These are phyloP conservation scores for Tylopilus rubrobrunneus DNA, from an alignment of 768 basidiomycete species.

Conservation along the genomic window DNA sequence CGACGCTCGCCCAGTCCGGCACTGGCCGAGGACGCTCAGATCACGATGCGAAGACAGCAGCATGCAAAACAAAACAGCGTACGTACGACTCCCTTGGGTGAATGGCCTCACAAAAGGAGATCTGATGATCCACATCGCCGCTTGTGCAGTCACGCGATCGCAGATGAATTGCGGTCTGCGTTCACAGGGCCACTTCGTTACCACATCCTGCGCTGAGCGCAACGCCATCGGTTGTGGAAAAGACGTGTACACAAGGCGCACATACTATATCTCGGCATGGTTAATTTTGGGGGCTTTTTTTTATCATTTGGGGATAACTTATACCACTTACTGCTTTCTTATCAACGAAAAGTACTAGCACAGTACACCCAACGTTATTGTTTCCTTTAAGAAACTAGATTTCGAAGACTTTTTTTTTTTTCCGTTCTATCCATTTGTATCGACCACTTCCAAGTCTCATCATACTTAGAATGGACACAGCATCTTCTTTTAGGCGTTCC, in stretches of 20 bases:
- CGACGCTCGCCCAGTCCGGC: constrained; percentile 33
- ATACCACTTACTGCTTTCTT: constrained; percentile 19
- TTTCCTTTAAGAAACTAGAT: not conserved
- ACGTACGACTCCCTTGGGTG: not conserved
- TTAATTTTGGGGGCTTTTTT: constrained; percentile 19
- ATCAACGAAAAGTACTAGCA: constrained; percentile 19
- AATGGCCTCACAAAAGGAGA: not conserved
- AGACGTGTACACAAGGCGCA: constrained; percentile 7
- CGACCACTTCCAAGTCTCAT: constrained; percentile 10
- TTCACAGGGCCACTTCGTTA: not conserved
- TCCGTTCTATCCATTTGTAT: constrained; percentile 9
- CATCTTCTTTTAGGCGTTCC: constrained; percentile 3
- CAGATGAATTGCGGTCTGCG: constrained; percentile 19
- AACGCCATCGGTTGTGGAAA: constrained; percentile 13
- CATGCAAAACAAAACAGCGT: constrained; percentile 20
- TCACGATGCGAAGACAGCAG: constrained; percentile 32
- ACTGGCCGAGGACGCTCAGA: constrained; percentile 28
- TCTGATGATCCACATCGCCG: constrained; percentile 15
- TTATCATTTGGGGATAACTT: constrained; percentile 24
- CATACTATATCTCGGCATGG: constrained; percentile 21
- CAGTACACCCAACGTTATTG: constrained; percentile 12
- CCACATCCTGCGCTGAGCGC: constrained; percentile 23
- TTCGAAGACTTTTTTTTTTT: not conserved
- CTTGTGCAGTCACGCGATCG: constrained; percentile 27
- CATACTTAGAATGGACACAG: not conserved